These are phyloP conservation scores for Batkoa obscura DNA, from an alignment of 371 early-diverging fungal species.

Conservation along the genomic window DNA sequence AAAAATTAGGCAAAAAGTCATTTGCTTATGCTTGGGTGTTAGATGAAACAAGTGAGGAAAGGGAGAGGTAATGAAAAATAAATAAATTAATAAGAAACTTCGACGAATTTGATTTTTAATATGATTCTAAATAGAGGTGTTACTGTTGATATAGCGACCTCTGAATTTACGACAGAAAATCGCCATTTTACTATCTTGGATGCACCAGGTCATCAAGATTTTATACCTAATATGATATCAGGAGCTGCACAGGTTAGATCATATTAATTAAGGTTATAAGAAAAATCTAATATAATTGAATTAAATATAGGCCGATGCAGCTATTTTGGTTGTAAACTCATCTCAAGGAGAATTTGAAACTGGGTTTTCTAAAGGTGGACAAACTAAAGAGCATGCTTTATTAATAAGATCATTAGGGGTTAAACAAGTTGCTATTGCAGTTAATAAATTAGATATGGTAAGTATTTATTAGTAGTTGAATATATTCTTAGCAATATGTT, in stretches of 20 bases:
- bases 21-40: constrained; percentile 96
- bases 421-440: constrained; percentile 89
- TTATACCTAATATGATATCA: constrained; percentile 99
- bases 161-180: constrained; percentile 94
- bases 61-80: constrained; percentile 62
- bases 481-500: neutral
- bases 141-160: constrained; percentile 92
- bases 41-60: constrained; percentile 94
- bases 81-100: too few relatives aligned
- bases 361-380: constrained; percentile 98
- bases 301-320: constrained; percentile 76
- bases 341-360: constrained; percentile 96
- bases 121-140: constrained; percentile 43
- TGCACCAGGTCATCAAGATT: constrained; percentile 99
- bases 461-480: constrained; percentile 4
- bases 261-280: neutral
- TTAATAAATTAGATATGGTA: constrained; percentile 99
- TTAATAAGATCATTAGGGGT: constrained; percentile 95
- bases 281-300: neutral
- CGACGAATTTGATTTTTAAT: neutral
- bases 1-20: constrained; percentile 96
- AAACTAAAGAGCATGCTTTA: constrained; percentile 99
- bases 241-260: constrained; percentile 69
- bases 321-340: constrained; percentile 91
- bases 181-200: constrained; percentile 90